Percentiles rank a stretch among this genome's conserved stretches.
Conservation (phyloP, 1,139 yeast species). For the Yamadazyma siamensis region DNA sequence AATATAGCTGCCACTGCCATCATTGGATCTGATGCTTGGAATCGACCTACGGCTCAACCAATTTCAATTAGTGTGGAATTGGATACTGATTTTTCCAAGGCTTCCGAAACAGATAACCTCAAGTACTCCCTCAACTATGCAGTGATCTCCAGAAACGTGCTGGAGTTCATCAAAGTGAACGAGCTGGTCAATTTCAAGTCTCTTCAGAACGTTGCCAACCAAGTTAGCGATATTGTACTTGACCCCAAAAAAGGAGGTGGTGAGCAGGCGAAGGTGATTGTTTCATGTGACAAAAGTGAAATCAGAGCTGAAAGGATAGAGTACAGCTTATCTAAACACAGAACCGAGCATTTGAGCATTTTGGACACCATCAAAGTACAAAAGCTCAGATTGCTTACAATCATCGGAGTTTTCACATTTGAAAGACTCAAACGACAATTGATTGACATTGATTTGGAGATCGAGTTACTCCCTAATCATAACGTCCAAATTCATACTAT, state of each 20-base stretch:
- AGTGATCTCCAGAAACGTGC: slow-evolving; percentile 64
- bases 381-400: slow-evolving; percentile 60
- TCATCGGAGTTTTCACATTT: slow-evolving; percentile 89
- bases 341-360: slow-evolving; percentile 15
- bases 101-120: slow-evolving; percentile 74
- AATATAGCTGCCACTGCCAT: slow-evolving; percentile 60
- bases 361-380: slow-evolving; percentile 46
- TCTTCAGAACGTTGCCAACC: slow-evolving; percentile 55
- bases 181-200: slow-evolving; percentile 49
- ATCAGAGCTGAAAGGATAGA: slow-evolving; percentile 53
- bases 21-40: slow-evolving; percentile 78
- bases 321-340: slow-evolving; percentile 31
- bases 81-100: slow-evolving; percentile 64
- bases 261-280: slow-evolving; percentile 40
- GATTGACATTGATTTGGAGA: slow-evolving; percentile 56
- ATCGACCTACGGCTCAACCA: slow-evolving; percentile 67
- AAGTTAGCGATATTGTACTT: slow-evolving; percentile 47
- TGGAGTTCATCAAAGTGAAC: slow-evolving; percentile 46
- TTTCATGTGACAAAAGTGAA: slow-evolving; percentile 50
- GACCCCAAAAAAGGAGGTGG: slow-evolving; percentile 52
- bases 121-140: slow-evolving; percentile 85
- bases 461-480: slow-evolving; percentile 40
- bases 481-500: slow-evolving; percentile 32
- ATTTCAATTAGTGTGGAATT: slow-evolving; percentile 57
- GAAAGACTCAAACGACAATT: slow-evolving; percentile 80